Evolutionary conservation across 1,139 yeast species (phyloP), one percentile per base, ranked within the genome.

Genomic region (Suhomyces yuchorum): DNA sequence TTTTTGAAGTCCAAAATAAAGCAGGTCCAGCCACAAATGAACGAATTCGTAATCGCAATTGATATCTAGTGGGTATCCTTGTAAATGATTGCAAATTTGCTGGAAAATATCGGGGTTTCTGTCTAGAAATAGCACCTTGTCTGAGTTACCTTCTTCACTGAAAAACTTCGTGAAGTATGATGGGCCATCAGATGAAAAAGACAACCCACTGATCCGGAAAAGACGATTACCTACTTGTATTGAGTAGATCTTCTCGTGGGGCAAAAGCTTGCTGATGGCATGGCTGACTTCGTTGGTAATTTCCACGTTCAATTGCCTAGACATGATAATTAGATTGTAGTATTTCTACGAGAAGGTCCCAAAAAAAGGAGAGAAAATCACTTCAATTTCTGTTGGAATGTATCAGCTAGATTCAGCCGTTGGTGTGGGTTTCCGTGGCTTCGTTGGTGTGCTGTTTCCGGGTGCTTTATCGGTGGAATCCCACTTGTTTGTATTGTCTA

Each of bases 111-210:
- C 70, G 0, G 96, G 87, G n/a, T 85, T 84, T 39, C 97, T 68
- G 64, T 91, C 97, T 43, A 91, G 81, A 57, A 81, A 83, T n/a
- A 89, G 63, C 0, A 76, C 71, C 40, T 78, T 79, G 19, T 70
- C 74, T 18, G 60, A 62, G 55, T 75, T 76, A 2, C 57, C 72
- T 32, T 62, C 60, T 15, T 64, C 57, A 2, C 49, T 43, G 54
- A 82, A 82, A 62, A 64, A 82, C 18, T 67, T 61, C 14, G 87
- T 81, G 62, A 82, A 82, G 58, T 81, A 81, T 2, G 86, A 81
- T 2, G 87, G 87, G 2, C 80, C 84, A 66, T 90, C 97, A 1
- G 89, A 87, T 20, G 92, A 86, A 37, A 91, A 66, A 4, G 96
- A 89, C 1, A 93, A 91, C 1, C 97, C 97, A 60, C 93, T 85